Conservation (phyloP, 1,139 yeast genomes). For the Kodamaea plutei region DNA sequence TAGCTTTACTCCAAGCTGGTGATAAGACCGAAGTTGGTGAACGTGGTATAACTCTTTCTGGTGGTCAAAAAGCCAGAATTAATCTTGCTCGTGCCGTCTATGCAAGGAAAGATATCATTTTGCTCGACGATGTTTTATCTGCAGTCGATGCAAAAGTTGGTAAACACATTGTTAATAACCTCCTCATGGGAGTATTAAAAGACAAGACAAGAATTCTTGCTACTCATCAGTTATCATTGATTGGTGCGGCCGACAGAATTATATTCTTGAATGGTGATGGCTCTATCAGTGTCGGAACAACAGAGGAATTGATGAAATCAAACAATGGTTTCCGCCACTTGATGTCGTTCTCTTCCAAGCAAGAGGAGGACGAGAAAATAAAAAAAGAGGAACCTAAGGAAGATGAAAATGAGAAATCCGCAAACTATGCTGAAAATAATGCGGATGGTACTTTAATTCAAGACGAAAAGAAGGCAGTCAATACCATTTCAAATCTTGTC, state of each 20-base stretch:
- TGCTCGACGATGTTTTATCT: constrained; percentile 82
- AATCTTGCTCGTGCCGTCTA: constrained; percentile 84
- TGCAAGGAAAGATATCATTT: constrained; percentile 55
- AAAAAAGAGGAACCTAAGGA: constrained; percentile 7
- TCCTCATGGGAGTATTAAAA: constrained; percentile 56
- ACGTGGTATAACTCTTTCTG: constrained; percentile 85
- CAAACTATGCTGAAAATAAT: neutral
- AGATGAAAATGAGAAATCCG: no score
- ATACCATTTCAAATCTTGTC: constrained; percentile 13
- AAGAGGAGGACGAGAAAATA: constrained; percentile 12
- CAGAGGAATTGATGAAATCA: constrained; percentile 41
- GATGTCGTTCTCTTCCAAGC: constrained; percentile 44
- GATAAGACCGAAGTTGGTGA: constrained; percentile 89
- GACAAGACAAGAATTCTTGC: constrained; percentile 72
- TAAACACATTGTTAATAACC: constrained; percentile 68
- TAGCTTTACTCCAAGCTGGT: constrained; percentile 72
- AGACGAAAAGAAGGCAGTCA: constrained; percentile 19
- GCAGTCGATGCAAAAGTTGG: constrained; percentile 95
- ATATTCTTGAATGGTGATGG: constrained; percentile 69
- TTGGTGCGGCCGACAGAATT: constrained; percentile 64
- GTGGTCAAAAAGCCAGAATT: constrained; percentile 90
- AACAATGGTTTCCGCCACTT: constrained; percentile 48
- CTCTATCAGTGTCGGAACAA: constrained; percentile 54
- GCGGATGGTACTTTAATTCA: constrained; percentile 12
- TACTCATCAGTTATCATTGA: constrained; percentile 75